Evolutionary conservation across 2,329 filamentous ascomycete species (phyloP).

Genomic region (Aspergillus sp.): DNA sequence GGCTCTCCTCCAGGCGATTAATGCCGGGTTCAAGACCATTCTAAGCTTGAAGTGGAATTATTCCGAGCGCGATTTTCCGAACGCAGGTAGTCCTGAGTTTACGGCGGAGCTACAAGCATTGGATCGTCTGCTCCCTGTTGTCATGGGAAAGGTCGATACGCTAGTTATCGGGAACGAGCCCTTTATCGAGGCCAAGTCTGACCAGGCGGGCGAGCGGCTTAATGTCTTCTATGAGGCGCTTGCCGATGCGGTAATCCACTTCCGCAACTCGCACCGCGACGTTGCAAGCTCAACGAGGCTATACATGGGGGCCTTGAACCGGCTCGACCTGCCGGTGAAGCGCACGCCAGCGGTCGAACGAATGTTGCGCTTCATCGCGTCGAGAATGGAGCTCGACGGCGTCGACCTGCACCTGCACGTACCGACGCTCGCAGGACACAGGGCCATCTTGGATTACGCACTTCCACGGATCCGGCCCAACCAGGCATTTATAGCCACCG

Average conservation of each 20-base stretch:
- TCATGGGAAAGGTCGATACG: slow-evolving; percentile 8
- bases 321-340: slow-evolving; percentile 8
- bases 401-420: slow-evolving; percentile 10
- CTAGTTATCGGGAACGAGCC: slow-evolving; percentile 11
- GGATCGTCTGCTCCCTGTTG: slow-evolving; percentile 3
- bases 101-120: slow-evolving; percentile 4
- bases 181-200: slow-evolving; percentile 8
- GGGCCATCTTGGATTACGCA: slow-evolving; percentile 6
- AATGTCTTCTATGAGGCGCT: slow-evolving; percentile 8
- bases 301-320: slow-evolving; percentile 10
- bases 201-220: slow-evolving; percentile 1
- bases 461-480: slow-evolving; percentile 6
- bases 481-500: slow-evolving; percentile 7
- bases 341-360: slow-evolving; percentile 6
- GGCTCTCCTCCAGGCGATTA: slow-evolving; percentile 5
- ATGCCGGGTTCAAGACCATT: slow-evolving; percentile 7
- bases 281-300: slow-evolving; percentile 1
- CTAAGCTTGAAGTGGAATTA: slow-evolving; percentile 10
- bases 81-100: neutral
- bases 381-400: slow-evolving; percentile 5
- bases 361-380: slow-evolving; percentile 7
- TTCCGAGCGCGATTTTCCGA: slow-evolving; percentile 4
- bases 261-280: slow-evolving; percentile 1
- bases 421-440: slow-evolving; percentile 4
- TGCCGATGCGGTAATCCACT: slow-evolving; percentile 5